Evolutionary conservation across 202 grass and related monocot genomes (phyloP).

Genomic region (Musa balbisiana): DNA sequence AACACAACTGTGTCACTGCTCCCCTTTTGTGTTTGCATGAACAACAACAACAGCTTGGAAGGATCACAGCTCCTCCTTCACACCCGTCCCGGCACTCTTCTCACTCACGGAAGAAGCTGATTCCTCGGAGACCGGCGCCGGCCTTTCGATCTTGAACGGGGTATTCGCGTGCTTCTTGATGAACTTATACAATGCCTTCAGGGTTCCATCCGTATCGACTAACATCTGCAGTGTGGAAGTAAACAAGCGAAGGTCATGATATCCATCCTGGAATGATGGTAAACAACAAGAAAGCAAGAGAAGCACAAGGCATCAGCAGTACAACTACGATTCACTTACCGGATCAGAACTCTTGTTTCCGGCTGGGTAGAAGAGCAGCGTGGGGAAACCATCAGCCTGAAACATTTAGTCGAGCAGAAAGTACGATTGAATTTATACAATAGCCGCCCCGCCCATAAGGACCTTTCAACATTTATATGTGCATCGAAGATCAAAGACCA

Average conservation of each 20-base stretch:
- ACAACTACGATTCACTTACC: constrained; percentile 33
- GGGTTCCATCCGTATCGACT: constrained; percentile 59
- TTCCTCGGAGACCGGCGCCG: constrained; percentile 10
- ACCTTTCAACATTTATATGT: no score
- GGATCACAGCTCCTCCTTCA: constrained; percentile 81
- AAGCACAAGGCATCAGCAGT: neutral
- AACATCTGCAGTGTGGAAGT: constrained; percentile 35
- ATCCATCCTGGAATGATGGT: neutral
- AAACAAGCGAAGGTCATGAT: neutral
- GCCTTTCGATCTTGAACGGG: constrained; percentile 73
- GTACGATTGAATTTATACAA: neutral
- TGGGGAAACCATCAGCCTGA: constrained; percentile 85
- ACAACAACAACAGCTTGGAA: neutral
- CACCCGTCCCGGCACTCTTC: constrained; percentile 20
- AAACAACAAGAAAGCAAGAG: constrained; percentile 1
- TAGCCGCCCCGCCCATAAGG: no score
- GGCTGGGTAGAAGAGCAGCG: constrained; percentile 86
- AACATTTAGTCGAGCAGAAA: constrained; percentile 19
- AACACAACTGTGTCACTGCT: no score
- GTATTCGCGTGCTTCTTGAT: constrained; percentile 79
- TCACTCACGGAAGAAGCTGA: neutral
- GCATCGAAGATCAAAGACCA: no score
- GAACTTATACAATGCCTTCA: constrained; percentile 88
- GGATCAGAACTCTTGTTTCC: constrained; percentile 94
- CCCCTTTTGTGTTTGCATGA: no score